Conservation (phyloP, 257 asterid species). For the Nyctanthes arbortristis region DNA sequence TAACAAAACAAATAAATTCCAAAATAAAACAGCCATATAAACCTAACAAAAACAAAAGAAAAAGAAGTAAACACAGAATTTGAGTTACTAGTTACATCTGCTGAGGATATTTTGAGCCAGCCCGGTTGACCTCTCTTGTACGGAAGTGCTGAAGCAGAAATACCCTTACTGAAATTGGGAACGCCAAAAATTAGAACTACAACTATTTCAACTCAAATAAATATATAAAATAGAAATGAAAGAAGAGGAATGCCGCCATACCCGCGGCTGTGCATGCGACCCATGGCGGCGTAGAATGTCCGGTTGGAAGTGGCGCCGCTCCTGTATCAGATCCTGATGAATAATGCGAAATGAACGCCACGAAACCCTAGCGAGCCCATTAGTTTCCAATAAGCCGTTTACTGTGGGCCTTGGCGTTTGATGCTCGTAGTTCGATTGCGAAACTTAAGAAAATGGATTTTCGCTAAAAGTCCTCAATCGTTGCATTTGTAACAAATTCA, state of each 20-base stretch:
- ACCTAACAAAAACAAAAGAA: background rate
- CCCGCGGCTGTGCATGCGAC: conserved; percentile 69
- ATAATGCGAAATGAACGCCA: background rate
- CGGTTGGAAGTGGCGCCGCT: conserved; percentile 23
- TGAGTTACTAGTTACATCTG: conserved; percentile 42
- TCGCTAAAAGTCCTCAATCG: too few species aligned
- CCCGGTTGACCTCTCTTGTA: conserved; percentile 83
- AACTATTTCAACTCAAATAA: background rate
- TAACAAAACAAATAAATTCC: background rate
- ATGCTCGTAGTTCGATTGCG: too few species aligned
- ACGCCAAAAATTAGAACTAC: background rate
- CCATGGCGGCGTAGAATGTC: conserved; percentile 34
- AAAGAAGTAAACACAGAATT: background rate
- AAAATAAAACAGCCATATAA: background rate
- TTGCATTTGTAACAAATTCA: too few species aligned
- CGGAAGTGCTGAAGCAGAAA: conserved; percentile 83
- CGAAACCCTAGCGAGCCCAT: conserved; percentile 19
- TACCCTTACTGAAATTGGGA: conserved; percentile 65
- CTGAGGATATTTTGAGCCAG: conserved; percentile 76
- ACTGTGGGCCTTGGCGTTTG: too few species aligned
- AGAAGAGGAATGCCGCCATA: conserved; percentile 1
- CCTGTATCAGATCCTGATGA: background rate
- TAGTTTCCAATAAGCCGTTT: too few species aligned
- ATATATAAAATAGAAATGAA: background rate
- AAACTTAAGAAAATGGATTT: too few species aligned